Percentiles rank a stretch among this genome's conserved stretches.
Conservation (phyloP, 805 yeast genomes). For the Kodamaea hsintzibuensis region DNA sequence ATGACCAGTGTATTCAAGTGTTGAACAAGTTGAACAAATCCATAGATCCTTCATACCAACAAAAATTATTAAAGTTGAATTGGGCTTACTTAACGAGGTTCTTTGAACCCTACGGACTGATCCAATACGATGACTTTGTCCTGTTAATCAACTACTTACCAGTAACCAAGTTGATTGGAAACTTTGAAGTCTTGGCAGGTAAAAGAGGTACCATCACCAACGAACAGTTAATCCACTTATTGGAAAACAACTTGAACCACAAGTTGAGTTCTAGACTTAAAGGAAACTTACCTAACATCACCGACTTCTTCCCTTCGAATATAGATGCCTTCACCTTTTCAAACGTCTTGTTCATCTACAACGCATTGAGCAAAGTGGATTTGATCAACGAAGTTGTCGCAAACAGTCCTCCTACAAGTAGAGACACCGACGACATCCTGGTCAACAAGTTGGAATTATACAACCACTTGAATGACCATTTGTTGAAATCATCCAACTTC, state of each 20-base stretch:
- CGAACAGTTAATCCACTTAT: conserved; percentile 33
- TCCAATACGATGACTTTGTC: conserved; percentile 40
- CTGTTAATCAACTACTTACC: conserved; percentile 44
- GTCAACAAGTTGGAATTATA: conserved; percentile 43
- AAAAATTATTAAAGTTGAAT: conserved; percentile 40
- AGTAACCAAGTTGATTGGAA: conserved; percentile 46
- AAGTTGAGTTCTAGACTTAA: conserved; percentile 41
- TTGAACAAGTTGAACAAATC: conserved; percentile 40
- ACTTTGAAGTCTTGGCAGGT: conserved; percentile 38
- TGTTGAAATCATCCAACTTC: conserved; percentile 44
- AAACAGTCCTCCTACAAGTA: conserved; percentile 44
- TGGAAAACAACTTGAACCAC: conserved; percentile 41
- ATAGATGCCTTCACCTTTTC: conserved; percentile 35
- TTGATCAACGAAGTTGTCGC: conserved; percentile 47
- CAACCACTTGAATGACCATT: conserved; percentile 43
- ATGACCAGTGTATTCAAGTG: conserved; percentile 35
- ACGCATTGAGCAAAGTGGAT: conserved; percentile 42
- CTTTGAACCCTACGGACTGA: conserved; percentile 40
- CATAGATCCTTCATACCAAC: conserved; percentile 43
- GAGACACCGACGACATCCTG: conserved; percentile 42
- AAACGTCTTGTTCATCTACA: conserved; percentile 41
- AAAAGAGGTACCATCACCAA: conserved; percentile 30
- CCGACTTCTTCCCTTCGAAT: conserved; percentile 32
- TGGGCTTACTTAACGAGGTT: conserved; percentile 44
- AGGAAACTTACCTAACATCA: conserved; percentile 31